phyloP scores from a whole-genome alignment of 1,139 yeast genomes.

The Protomyces inouyei region DNA sequence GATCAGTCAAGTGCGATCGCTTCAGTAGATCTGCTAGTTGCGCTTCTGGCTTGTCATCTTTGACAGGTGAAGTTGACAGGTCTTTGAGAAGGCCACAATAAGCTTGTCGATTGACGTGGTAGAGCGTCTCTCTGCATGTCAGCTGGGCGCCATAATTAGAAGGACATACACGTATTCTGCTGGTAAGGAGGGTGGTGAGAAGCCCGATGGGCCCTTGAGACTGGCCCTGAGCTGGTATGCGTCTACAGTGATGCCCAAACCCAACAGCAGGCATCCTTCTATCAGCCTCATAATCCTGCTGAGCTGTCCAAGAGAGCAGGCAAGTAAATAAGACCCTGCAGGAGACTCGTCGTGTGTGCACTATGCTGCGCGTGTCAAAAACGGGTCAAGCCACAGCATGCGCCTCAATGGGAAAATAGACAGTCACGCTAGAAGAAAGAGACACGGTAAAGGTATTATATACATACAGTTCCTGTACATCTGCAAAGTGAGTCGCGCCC shows the following conservation, averaged over 20 bases:
- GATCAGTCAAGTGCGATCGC: not conserved
- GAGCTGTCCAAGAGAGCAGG: too few relatives aligned
- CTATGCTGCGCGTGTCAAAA: not conserved
- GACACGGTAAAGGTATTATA: not conserved
- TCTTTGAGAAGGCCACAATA: constrained; percentile 49
- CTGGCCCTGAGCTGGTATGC: constrained; percentile 17
- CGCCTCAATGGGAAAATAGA: not conserved
- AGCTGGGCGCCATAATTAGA: constrained; percentile 1
- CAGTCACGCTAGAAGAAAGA: not conserved
- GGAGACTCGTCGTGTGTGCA: too few relatives aligned
- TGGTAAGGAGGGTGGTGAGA: constrained; percentile 6
- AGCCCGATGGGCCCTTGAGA: constrained; percentile 1
- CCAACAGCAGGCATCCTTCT: not conserved
- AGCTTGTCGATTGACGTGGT: constrained; percentile 48
- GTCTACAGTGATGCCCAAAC: not conserved
- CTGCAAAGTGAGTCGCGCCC: not conserved
- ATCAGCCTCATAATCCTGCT: not conserved
- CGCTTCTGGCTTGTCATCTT: not conserved
- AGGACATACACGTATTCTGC: not conserved
- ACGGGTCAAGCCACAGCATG: not conserved
- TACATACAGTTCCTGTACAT: not conserved
- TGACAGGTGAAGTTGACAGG: constrained; percentile 37
- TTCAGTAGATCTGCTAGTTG: not conserved
- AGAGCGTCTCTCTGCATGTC: constrained; percentile 48
- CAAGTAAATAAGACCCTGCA: too few relatives aligned